These are phyloP conservation scores for Magnolia sinica DNA, from an alignment of 164 flowering plant genomes.

Conservation along the genomic window DNA sequence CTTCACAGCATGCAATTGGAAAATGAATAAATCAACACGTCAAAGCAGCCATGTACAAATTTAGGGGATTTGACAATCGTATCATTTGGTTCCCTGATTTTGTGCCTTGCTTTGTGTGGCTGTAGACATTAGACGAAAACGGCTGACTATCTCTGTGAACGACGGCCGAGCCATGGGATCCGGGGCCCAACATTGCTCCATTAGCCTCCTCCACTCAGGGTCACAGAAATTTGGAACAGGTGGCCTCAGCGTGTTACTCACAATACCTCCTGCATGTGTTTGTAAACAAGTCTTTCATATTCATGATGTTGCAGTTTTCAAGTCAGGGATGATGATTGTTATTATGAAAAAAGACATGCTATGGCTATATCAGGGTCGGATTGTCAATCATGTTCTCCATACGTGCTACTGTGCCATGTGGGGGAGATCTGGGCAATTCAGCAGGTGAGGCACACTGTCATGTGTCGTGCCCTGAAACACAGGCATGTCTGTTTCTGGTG, in stretches of 20 bases:
- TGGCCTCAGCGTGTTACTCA: slow-evolving; percentile 74
- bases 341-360: too few species aligned
- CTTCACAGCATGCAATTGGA: too few species aligned
- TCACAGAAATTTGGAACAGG: slow-evolving; percentile 66
- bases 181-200: slow-evolving; percentile 91
- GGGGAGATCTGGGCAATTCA: too few species aligned
- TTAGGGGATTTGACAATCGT: too few species aligned
- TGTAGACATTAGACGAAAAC: slow-evolving; percentile 49
- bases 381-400: too few species aligned
- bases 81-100: neutral
- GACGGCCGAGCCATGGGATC: slow-evolving; percentile 65
- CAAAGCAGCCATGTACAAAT: neutral
- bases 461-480: too few species aligned
- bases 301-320: neutral
- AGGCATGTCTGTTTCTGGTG: too few species aligned
- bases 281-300: neutral
- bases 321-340: neutral
- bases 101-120: slow-evolving; percentile 36
- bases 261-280: slow-evolving; percentile 66
- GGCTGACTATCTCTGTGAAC: slow-evolving; percentile 69
- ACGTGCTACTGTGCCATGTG: too few species aligned
- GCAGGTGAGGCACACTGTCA: too few species aligned
- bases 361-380: too few species aligned
- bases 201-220: slow-evolving; percentile 63
- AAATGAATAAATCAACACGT: too few species aligned